Base-by-base conservation (phyloP, 306 rosid species). In the Hippophae tibetana region DNA sequence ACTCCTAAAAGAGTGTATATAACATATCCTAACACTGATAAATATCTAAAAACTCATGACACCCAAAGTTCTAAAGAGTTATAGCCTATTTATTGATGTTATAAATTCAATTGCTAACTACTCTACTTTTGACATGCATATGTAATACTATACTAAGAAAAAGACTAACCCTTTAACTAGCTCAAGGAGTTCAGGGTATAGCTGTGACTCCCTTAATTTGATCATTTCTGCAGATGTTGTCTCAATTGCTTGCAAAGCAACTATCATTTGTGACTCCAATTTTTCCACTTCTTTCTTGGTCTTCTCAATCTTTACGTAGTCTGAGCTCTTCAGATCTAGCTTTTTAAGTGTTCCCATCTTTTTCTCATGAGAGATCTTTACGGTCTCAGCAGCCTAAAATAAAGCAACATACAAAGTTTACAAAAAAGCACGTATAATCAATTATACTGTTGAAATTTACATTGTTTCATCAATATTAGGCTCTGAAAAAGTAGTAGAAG, bases 191-290 rank as follows among this genome's bases (percentile, higher is more conserved):
- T 85, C 96, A 51, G 96, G 99, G 63, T 78, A 86, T 42, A 92
- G 80, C 67, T 92, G 95, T 9, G 74, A 74, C 78, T 85, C 99
- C 68, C 99, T 82, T 42, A 92, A 50, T 57, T 88, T 88, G 81
- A 80, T 59, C 38, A 92, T 88, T 74, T 92, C 99, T 45, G 87
- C 58, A 10, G 96, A 92, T 12, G 96, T 92, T 56, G 88, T 78
- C 47, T 92, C 96, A 8, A 92, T 84, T 81, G 99, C 88, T 60
- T 83, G 96, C 2, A 93, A 81, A 67, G 95, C 76, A 75, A 92
- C 99, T 86, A 80, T 85, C 93, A 88, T 75, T 64, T 85, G 93
- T 38, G 99, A 92, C 66, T 88, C 96, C 72, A 85, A 73, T 67
- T 83, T 92, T 60, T 92, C 99, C 10, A 92, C 90, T 63, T 84